phyloP scores from a whole-genome alignment of 805 yeast genomes.

The Sugiyamaella lignohabitans region DNA sequence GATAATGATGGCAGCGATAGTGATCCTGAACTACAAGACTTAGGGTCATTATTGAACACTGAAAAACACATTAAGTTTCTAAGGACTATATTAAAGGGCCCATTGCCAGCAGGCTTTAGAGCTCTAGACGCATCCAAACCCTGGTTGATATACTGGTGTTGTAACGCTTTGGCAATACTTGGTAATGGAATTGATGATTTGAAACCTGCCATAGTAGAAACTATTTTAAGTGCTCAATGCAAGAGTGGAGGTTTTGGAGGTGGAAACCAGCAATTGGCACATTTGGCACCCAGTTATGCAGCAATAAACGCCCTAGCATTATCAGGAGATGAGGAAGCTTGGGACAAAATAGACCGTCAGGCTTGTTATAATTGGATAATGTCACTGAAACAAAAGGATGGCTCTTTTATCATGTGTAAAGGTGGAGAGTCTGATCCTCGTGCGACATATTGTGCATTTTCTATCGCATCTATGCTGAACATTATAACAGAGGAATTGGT shows the following conservation, averaged over 20 bases:
- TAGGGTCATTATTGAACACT: not conserved
- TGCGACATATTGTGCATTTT: conserved; percentile 81
- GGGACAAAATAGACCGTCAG: conserved; percentile 41
- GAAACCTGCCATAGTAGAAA: conserved; percentile 21
- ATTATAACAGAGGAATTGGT: conserved; percentile 56
- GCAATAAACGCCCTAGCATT: conserved; percentile 57
- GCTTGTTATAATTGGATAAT: conserved; percentile 59
- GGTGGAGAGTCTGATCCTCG: conserved; percentile 80
- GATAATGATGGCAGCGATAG: not conserved
- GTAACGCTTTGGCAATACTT: conserved; percentile 46
- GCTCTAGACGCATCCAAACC: conserved; percentile 84
- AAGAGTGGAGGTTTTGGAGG: conserved; percentile 75
- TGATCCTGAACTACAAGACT: too few species aligned
- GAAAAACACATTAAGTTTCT: conserved; percentile 41
- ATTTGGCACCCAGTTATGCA: conserved; percentile 80
- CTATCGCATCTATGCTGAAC: conserved; percentile 58
- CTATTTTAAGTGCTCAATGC: conserved; percentile 31
- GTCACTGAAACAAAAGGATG: conserved; percentile 56
- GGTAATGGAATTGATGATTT: conserved; percentile 30
- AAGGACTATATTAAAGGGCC: conserved; percentile 32
- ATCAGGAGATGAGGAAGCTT: conserved; percentile 37
- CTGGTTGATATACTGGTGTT: conserved; percentile 84
- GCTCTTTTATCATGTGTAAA: conserved; percentile 67
- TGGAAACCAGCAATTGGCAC: conserved; percentile 75
- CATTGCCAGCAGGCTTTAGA: conserved; percentile 46